Conservation (phyloP, 2,329 filamentous ascomycete species). For the Sporothrix brunneoviolacea region DNA sequence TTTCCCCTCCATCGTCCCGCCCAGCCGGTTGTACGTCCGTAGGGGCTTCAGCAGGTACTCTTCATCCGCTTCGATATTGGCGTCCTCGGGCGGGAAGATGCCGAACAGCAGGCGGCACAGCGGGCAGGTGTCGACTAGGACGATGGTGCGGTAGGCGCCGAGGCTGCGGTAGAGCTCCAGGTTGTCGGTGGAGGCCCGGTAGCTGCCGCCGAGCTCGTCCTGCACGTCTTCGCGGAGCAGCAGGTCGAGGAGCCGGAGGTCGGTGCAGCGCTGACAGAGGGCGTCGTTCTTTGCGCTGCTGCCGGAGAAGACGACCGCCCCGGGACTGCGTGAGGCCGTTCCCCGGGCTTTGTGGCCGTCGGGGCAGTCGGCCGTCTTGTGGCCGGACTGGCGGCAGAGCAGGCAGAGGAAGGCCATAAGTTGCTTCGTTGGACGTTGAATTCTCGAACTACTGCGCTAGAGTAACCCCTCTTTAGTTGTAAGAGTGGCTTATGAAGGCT, state of each 20-base stretch:
- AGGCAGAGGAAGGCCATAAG: slow-evolving; percentile 9
- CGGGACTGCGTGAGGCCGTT: not conserved
- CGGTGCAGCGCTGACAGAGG: not conserved
- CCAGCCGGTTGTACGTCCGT: not conserved
- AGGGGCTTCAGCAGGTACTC: slow-evolving; percentile 5
- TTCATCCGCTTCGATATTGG: not conserved
- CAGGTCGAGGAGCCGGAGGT: not conserved
- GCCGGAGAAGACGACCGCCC: not conserved
- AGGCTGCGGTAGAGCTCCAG: not conserved
- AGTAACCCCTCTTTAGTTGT: too few relatives aligned
- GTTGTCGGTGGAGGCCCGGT: not conserved
- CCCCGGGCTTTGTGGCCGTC: not conserved
- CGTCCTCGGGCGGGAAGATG: slow-evolving; percentile 2
- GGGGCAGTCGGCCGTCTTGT: slow-evolving; percentile 3
- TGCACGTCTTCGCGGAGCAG: not conserved
- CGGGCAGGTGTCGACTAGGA: slow-evolving; percentile 4
- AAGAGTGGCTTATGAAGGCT: too few relatives aligned
- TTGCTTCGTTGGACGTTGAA: too few relatives aligned
- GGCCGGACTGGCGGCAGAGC: slow-evolving; percentile 5
- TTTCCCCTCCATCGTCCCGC: not conserved
- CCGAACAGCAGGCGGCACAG: slow-evolving; percentile 10
- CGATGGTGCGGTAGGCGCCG: not conserved
- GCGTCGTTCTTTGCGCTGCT: not conserved
- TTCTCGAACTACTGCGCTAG: too few relatives aligned
- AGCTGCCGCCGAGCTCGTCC: not conserved